Evolutionary conservation across 169 alveolate species (phyloP), one percentile per base, ranked within the genome.

Genomic region (Plasmodium yoelii): DNA sequence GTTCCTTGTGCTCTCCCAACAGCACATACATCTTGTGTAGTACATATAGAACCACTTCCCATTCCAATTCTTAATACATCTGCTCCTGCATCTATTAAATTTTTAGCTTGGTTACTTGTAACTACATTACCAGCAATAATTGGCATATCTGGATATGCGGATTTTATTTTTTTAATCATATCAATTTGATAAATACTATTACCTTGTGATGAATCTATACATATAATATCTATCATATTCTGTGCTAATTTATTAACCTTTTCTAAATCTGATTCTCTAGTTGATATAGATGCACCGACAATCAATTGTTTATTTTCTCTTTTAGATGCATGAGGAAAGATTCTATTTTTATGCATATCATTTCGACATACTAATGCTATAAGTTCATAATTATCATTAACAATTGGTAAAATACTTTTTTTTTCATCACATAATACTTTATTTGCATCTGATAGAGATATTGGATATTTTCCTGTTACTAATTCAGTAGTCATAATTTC

Each of bases 21-120:
- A n/a, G 97, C 98, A 71, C 97, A 93, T 51, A 95, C 97, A 70
- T 94, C 97, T 77, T 96, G 97, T 1, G 99, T 97, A 44, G 99
- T 97, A 93, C 99, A 98, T 49, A 98, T 97, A 77, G 99, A 97
- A 18, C 99, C 99, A 57, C 97, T 94, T 7, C 99, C 99, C 98
- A 98, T 98, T 8, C 99, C 98, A 10, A 96, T 95, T 42, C 95
- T 92, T 24, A 96, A 71, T 13, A 95, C 95, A 87, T 96, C 98
- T n/a, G 95, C 97, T 0, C 98, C 98, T 42, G 96, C 97, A 24
- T 94, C 95, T 10, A 95, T 70, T 46, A 96, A 90, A 69, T 93
- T 89, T 93, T 95, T 94, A 2, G 99, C 98, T 75, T 96, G 98
- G 42, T 94, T 92, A 47, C 93, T 96, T 4, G 99, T 96, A 39